A percentile compares a stretch with the other conserved stretches of the same genome.
Evolutionary conservation across 306 rosid genomes (phyloP).

Genomic region (Macrotyloma uniflorum): DNA sequence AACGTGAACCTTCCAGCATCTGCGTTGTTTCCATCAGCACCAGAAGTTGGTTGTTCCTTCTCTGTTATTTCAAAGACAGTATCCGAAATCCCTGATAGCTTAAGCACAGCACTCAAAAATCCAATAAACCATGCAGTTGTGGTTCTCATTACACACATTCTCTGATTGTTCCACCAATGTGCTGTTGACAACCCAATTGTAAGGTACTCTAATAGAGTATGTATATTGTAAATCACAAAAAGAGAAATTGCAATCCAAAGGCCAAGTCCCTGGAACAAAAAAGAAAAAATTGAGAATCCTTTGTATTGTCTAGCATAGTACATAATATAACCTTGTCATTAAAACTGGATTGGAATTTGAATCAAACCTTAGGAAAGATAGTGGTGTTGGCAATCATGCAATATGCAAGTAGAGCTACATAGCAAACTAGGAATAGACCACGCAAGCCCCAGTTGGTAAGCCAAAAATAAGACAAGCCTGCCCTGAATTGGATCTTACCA

Average conservation of each 20-base stretch:
- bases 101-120: slow-evolving; percentile 45
- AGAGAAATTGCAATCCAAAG: slow-evolving; percentile 47
- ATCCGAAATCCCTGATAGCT: slow-evolving; percentile 58
- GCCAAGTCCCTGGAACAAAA: slow-evolving; percentile 44
- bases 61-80: slow-evolving; percentile 66
- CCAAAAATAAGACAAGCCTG: slow-evolving; percentile 58
- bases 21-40: not conserved
- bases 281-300: not conserved
- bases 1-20: slow-evolving; percentile 57
- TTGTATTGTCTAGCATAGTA: not conserved
- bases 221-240: slow-evolving; percentile 36
- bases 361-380: slow-evolving; percentile 69
- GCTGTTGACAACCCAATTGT: slow-evolving; percentile 48
- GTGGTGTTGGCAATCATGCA: slow-evolving; percentile 67
- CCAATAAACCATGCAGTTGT: slow-evolving; percentile 56
- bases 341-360: slow-evolving; percentile 7
- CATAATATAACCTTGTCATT: not conserved
- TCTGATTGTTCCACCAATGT: slow-evolving; percentile 82
- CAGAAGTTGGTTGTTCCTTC: slow-evolving; percentile 48
- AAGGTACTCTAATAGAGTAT: slow-evolving; percentile 46
- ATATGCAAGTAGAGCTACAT: slow-evolving; percentile 57
- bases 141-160: slow-evolving; percentile 58
- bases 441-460: slow-evolving; percentile 47
- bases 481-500: slow-evolving; percentile 60
- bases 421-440: slow-evolving; percentile 46